A percentile compares a stretch with the other conserved stretches of the same genome.
Conservation (phyloP, 2,329 filamentous ascomycete genomes). For the Curvularia spicifera region DNA sequence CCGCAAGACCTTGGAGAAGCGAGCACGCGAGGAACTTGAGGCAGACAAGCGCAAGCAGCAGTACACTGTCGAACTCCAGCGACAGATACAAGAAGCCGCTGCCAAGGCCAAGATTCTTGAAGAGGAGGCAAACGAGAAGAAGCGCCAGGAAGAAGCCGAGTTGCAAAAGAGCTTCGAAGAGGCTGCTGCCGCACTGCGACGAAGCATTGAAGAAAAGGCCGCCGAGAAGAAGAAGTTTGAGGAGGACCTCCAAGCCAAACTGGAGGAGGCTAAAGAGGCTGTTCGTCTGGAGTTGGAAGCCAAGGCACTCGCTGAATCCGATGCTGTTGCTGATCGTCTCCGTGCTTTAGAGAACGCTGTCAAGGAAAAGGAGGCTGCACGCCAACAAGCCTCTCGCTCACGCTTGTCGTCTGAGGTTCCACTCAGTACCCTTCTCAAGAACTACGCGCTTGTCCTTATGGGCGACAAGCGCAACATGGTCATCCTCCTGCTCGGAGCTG, state of each 20-base stretch:
- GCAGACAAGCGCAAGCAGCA: conserved; percentile 37
- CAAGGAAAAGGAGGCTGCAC: conserved; percentile 26
- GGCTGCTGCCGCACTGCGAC: conserved; percentile 34
- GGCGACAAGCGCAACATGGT: conserved; percentile 62
- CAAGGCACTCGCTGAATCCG: conserved; percentile 37
- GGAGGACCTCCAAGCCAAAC: conserved; percentile 34
- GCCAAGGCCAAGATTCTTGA: conserved; percentile 35
- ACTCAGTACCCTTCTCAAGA: conserved; percentile 58
- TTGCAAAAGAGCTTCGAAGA: conserved; percentile 37
- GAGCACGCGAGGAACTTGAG: conserved; percentile 53
- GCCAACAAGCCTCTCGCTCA: conserved; percentile 14
- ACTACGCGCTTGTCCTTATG: conserved; percentile 60
- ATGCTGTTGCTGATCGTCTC: conserved; percentile 39
- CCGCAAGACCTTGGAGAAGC: conserved; percentile 65
- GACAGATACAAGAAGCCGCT: conserved; percentile 43
- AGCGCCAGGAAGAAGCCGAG: conserved; percentile 35
- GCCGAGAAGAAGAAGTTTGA: conserved; percentile 38
- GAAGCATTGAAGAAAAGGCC: conserved; percentile 38
- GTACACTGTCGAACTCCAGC: conserved; percentile 42
- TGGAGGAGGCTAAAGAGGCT: conserved; percentile 43
- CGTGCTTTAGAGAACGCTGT: conserved; percentile 39
- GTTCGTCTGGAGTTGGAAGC: conserved; percentile 43
- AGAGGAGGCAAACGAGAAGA: conserved; percentile 35
- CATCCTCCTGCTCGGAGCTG: conserved; percentile 54
- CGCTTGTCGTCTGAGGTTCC: conserved; percentile 53